Percentiles rank a stretch among this genome's conserved stretches.
Evolutionary conservation across 2,329 filamentous ascomycete genomes (phyloP).

Genomic region (Chalaropsis thielavioides): DNA sequence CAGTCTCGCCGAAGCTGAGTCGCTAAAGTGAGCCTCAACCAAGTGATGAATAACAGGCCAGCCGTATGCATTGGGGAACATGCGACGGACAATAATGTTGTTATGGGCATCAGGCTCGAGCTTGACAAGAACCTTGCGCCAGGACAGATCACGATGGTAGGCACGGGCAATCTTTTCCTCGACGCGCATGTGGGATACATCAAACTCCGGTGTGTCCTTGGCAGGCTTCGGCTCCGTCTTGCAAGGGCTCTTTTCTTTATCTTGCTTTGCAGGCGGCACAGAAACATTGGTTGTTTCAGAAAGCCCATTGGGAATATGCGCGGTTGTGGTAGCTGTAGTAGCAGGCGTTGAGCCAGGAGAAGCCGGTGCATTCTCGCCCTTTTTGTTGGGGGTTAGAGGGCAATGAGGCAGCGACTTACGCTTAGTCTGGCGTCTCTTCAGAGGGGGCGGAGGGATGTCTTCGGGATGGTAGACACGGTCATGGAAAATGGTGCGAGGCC

Average conservation of each 20-base stretch:
- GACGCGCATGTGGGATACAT: constrained; percentile 63
- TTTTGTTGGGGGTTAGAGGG: constrained; percentile 16
- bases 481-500: constrained; percentile 86
- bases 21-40: constrained; percentile 85
- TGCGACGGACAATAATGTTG: constrained; percentile 90
- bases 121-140: constrained; percentile 92
- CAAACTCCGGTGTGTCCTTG: constrained; percentile 25
- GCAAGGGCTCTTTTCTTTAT: not conserved
- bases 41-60: constrained; percentile 96
- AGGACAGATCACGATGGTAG: constrained; percentile 81
- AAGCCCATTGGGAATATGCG: constrained; percentile 12
- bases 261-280: not conserved
- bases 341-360: not conserved
- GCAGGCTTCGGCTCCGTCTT: constrained; percentile 31
- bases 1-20: constrained; percentile 46
- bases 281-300: not conserved
- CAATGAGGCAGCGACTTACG: constrained; percentile 21
- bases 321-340: constrained; percentile 17
- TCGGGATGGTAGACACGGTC: constrained; percentile 87
- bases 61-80: constrained; percentile 93
- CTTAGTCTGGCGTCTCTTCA: constrained; percentile 37
- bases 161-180: constrained; percentile 96
- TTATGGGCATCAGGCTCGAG: constrained; percentile 96
- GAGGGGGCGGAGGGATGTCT: constrained; percentile 74
- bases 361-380: not conserved